Evolutionary conservation across 768 basidiomycete species (phyloP).

Genomic region (Dioszegia crocea): DNA sequence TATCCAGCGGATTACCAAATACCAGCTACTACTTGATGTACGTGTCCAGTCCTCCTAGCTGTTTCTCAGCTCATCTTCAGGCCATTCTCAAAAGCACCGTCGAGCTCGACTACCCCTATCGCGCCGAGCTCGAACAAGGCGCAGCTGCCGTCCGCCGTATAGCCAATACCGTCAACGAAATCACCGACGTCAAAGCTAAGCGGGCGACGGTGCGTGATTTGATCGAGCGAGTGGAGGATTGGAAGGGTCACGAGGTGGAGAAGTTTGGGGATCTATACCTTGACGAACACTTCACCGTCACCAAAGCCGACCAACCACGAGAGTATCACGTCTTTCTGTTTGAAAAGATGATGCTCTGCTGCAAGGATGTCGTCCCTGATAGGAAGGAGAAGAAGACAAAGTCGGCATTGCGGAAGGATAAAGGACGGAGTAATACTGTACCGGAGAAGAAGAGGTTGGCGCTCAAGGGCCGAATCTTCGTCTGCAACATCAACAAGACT

Average conservation of each 20-base stretch:
- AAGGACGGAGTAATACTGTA: constrained; percentile 56
- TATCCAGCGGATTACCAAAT: constrained; percentile 97
- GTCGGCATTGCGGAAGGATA: constrained; percentile 76
- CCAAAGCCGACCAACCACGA: constrained; percentile 90
- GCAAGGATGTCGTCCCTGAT: constrained; percentile 75
- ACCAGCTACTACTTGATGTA: constrained; percentile 88
- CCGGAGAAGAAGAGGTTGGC: constrained; percentile 76
- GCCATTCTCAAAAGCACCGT: constrained; percentile 38
- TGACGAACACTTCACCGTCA: constrained; percentile 92
- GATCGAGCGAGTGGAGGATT: constrained; percentile 83
- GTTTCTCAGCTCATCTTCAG: constrained; percentile 9
- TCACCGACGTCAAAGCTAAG: constrained; percentile 82
- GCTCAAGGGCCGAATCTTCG: constrained; percentile 92
- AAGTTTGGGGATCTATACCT: constrained; percentile 91
- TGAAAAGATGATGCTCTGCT: constrained; percentile 97
- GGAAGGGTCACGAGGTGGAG: constrained; percentile 95
- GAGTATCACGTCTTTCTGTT: constrained; percentile 99
- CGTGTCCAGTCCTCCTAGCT: constrained; percentile 45
- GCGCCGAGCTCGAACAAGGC: constrained; percentile 75
- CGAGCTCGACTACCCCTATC: constrained; percentile 42
- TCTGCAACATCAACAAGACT: constrained; percentile 89
- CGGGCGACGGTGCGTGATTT: constrained; percentile 82
- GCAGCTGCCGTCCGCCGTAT: constrained; percentile 84
- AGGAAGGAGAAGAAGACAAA: constrained; percentile 65
- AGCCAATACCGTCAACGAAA: constrained; percentile 95